These are phyloP conservation scores for Gracilaria gracilis DNA, from an alignment of 23 red algal genomes.

Conservation along the genomic window DNA sequence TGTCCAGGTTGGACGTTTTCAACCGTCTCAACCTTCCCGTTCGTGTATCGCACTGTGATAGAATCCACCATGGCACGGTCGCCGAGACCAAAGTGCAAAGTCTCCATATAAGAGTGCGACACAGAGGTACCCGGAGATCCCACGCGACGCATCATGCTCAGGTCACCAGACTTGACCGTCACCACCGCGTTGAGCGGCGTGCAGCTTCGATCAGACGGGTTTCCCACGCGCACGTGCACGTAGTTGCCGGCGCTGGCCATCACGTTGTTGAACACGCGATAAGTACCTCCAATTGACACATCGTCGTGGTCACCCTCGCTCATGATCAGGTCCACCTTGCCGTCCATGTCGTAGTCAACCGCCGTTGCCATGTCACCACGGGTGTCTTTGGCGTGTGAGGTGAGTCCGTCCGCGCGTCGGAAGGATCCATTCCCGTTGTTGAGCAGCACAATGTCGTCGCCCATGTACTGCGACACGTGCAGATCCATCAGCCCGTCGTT, in stretches of 20 bases:
- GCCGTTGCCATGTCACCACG: conserved; percentile 34
- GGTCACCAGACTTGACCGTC: background rate
- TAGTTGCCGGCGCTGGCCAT: background rate
- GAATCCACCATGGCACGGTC: background rate
- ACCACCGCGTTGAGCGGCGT: background rate
- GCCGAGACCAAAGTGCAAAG: conserved; percentile 62
- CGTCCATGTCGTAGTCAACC: conserved; percentile 56
- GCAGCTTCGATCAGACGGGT: background rate
- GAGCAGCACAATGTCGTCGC: conserved; percentile 23
- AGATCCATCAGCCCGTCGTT: conserved; percentile 72
- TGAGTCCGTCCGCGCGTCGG: background rate
- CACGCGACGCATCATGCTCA: conserved; percentile 29
- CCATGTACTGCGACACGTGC: conserved; percentile 17
- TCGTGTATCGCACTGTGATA: conserved; percentile 21
- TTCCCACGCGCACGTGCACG: conserved; percentile 39
- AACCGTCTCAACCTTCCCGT: too few relatives aligned
- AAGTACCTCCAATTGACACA: conserved; percentile 22
- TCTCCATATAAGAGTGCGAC: conserved; percentile 28
- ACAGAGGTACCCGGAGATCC: conserved; percentile 53
- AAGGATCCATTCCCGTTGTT: conserved; percentile 39
- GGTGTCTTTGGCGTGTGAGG: background rate
- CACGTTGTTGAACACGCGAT: conserved; percentile 24
- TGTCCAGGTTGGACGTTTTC: too few relatives aligned
- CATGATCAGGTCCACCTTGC: conserved; percentile 55
- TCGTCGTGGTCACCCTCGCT: conserved; percentile 21